These are phyloP conservation scores for Colletotrichum sp. DNA, from an alignment of 2,329 filamentous ascomycete genomes.

Conservation along the genomic window DNA sequence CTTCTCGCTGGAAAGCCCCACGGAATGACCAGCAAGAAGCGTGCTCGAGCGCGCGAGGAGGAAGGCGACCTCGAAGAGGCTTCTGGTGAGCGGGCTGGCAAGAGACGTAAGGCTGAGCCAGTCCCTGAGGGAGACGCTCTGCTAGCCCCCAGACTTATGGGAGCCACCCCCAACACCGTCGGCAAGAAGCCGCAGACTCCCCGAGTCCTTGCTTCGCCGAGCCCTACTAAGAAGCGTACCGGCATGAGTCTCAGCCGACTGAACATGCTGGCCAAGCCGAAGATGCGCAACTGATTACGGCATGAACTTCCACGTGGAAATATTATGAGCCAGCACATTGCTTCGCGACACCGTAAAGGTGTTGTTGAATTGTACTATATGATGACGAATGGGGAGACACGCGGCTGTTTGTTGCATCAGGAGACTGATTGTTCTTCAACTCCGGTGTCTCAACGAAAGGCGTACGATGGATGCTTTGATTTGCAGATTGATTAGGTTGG, in stretches of 20 bases:
- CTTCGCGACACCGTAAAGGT: not conserved
- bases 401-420: not conserved
- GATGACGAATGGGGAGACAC: not conserved
- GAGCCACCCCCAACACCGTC: constrained; percentile 35
- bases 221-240: constrained; percentile 56
- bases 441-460: not conserved
- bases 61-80: constrained; percentile 65
- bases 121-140: constrained; percentile 58
- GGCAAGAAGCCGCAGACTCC: constrained; percentile 39
- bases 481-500: not conserved
- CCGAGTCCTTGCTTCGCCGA: constrained; percentile 32
- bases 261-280: constrained; percentile 66
- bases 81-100: constrained; percentile 56
- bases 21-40: constrained; percentile 71
- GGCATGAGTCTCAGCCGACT: constrained; percentile 63
- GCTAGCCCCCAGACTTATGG: constrained; percentile 52
- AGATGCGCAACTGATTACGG: constrained; percentile 52
- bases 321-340: not conserved
- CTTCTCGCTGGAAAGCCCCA: constrained; percentile 57
- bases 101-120: constrained; percentile 61
- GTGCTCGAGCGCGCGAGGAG: constrained; percentile 61
- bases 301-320: not conserved
- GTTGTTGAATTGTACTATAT: constrained; percentile 12
- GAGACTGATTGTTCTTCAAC: not conserved
- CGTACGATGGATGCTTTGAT: constrained; percentile 7